Percentiles rank a stretch among this genome's conserved stretches.
These are phyloP conservation scores for Tuber calosporum DNA, from an alignment of 495 filamentous ascomycete species.

Conservation along the genomic window DNA sequence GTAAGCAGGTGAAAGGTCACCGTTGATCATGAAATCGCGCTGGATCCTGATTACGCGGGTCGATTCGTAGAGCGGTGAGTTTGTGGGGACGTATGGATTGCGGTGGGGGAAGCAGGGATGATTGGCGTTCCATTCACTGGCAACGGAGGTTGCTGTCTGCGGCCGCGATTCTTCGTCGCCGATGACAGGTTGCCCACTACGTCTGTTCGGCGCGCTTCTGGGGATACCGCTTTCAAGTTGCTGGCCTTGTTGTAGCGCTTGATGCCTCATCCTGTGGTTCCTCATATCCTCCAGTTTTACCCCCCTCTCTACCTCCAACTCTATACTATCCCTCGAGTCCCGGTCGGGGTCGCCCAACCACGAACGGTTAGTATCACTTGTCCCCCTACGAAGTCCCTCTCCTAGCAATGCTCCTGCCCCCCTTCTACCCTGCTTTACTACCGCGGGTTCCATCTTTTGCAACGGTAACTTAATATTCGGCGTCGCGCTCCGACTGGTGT, in stretches of 20 bases:
- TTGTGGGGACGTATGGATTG: constrained; percentile 68
- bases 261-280: not conserved
- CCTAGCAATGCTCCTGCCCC: not conserved
- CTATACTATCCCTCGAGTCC: constrained; percentile 20
- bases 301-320: constrained; percentile 11
- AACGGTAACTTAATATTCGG: constrained; percentile 32
- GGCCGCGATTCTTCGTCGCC: constrained; percentile 31
- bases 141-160: constrained; percentile 29
- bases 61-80: constrained; percentile 61
- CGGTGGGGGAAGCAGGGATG: constrained; percentile 52
- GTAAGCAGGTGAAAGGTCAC: constrained; percentile 70
- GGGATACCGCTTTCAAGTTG: not conserved
- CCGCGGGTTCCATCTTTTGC: constrained; percentile 24
- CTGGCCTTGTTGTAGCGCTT: constrained; percentile 10
- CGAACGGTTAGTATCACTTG: constrained; percentile 19
- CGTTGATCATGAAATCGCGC: constrained; percentile 81
- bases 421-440: constrained; percentile 1
- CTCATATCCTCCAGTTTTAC: constrained; percentile 23
- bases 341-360: constrained; percentile 28
- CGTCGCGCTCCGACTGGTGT: constrained; percentile 27
- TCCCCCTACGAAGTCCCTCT: constrained; percentile 7
- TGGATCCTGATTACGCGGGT: constrained; percentile 88
- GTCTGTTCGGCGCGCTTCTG: not conserved
- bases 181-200: not conserved
- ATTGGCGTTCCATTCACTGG: constrained; percentile 33